A percentile compares a stretch with the other conserved stretches of the same genome.
phyloP scores from a whole-genome alignment of 2,329 filamentous ascomycete genomes.

The Teratosphaeria nubilosa region DNA sequence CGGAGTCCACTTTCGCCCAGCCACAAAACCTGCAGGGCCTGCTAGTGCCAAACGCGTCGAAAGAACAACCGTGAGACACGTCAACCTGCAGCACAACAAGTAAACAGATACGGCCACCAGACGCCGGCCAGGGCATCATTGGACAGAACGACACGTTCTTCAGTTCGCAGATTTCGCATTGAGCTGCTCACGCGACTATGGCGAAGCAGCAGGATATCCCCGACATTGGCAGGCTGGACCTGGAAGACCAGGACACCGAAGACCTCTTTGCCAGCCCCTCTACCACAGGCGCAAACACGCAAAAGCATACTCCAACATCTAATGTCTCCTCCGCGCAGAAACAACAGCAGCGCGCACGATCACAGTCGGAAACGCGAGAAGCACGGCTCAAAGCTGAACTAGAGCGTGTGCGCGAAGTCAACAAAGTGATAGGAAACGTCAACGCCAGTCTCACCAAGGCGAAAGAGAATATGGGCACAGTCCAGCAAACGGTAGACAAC shows the following conservation, averaged over 20 bases:
- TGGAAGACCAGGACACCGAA: constrained; percentile 45
- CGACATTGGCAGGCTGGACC: constrained; percentile 28
- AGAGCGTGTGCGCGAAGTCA: constrained; percentile 74
- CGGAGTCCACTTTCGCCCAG: background rate
- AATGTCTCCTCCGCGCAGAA: constrained; percentile 30
- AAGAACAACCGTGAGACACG: constrained; percentile 9
- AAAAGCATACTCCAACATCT: constrained; percentile 19
- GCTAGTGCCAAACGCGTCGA: background rate
- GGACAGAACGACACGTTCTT: constrained; percentile 11
- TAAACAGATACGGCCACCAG: constrained; percentile 10
- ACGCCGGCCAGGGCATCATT: constrained; percentile 8
- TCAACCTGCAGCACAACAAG: constrained; percentile 8
- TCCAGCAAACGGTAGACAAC: constrained; percentile 73
- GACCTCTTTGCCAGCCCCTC: constrained; percentile 49
- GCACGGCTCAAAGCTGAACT: constrained; percentile 67
- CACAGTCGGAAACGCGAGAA: constrained; percentile 52
- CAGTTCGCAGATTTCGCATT: background rate
- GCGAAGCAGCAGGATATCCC: constrained; percentile 17
- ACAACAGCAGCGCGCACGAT: constrained; percentile 21
- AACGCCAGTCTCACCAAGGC: constrained; percentile 61
- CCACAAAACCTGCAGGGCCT: background rate
- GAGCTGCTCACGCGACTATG: constrained; percentile 11
- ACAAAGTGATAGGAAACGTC: constrained; percentile 73
- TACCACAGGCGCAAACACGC: constrained; percentile 28
- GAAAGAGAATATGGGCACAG: constrained; percentile 71